Evolutionary conservation across 345 rosid species (phyloP).

Genomic region (Hypericum androsaemum): DNA sequence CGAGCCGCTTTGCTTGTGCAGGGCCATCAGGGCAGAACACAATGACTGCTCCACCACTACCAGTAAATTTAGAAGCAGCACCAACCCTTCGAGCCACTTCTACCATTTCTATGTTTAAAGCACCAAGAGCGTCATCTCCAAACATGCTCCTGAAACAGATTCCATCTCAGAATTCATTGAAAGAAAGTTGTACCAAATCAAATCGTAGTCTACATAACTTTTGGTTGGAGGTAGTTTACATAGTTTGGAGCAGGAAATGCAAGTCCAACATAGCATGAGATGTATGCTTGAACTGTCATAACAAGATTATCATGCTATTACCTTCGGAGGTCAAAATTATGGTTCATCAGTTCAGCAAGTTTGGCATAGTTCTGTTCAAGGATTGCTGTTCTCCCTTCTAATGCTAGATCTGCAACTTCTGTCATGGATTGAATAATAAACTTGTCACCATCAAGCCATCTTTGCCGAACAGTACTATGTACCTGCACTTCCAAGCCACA

Average conservation of each 20-base stretch:
- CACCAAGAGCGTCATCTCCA: constrained; percentile 73
- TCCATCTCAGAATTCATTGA: neutral
- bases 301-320: constrained; percentile 12
- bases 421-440: constrained; percentile 57
- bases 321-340: constrained; percentile 80
- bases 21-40: constrained; percentile 68
- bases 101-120: constrained; percentile 79
- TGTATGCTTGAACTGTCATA: neutral
- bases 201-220: too few relatives aligned
- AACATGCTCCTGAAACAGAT: constrained; percentile 48
- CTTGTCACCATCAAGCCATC: constrained; percentile 87
- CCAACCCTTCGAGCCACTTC: constrained; percentile 68
- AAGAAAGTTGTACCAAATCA: too few relatives aligned
- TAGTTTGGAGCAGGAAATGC: neutral
- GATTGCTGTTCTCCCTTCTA: constrained; percentile 52
- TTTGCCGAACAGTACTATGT: constrained; percentile 69
- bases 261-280: neutral
- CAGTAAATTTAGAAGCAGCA: constrained; percentile 80
- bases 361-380: constrained; percentile 53
- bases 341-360: constrained; percentile 68
- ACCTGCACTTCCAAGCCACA: constrained; percentile 42
- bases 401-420: constrained; percentile 60
- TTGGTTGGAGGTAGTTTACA: too few relatives aligned
- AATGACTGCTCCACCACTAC: constrained; percentile 94
- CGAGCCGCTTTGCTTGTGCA: constrained; percentile 51